phyloP scores from a whole-genome alignment of 2,329 filamentous ascomycete genomes.

The Diaporthe ilicicola region DNA sequence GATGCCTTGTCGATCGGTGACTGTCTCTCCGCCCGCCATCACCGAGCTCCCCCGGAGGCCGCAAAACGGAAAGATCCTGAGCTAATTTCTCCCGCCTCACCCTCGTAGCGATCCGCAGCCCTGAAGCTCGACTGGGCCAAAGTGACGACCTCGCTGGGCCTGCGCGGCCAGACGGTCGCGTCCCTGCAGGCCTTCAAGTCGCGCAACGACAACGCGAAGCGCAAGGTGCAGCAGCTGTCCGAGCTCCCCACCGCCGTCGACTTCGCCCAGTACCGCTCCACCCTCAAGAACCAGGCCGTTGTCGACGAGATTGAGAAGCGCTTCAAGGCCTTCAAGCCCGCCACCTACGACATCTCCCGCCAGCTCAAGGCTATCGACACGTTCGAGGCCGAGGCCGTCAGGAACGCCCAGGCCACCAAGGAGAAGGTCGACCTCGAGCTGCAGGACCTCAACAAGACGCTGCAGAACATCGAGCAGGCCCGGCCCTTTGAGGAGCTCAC shows the following conservation, averaged over 20 bases:
- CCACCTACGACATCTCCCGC: conserved; percentile 89
- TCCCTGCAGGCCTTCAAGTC: conserved; percentile 98
- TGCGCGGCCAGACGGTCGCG: conserved; percentile 91
- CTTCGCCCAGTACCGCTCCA: conserved; percentile 89
- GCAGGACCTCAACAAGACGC: conserved; percentile 89
- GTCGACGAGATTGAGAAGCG: conserved; percentile 98
- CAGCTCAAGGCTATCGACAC: conserved; percentile 98
- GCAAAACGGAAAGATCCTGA: conserved; percentile 45
- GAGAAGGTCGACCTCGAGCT: conserved; percentile 94
- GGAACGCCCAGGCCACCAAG: conserved; percentile 98
- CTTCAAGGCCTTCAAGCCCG: conserved; percentile 90
- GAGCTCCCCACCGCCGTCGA: conserved; percentile 89
- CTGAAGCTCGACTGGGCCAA: conserved; percentile 99
- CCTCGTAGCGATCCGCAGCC: conserved; percentile 88
- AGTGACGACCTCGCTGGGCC: conserved; percentile 91
- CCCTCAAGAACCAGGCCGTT: conserved; percentile 95
- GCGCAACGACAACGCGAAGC: conserved; percentile 98
- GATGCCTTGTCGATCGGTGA: not conserved
- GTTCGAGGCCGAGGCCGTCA: conserved; percentile 95
- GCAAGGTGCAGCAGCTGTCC: conserved; percentile 84
- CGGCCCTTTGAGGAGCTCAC: conserved; percentile 97
- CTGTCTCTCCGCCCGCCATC: no score
- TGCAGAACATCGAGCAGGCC: conserved; percentile 97
- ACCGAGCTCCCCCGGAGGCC: not conserved
- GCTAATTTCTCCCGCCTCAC: conserved; percentile 59